Evolutionary conservation across 106 monocot genomes (phyloP).

Genomic region (Xerophyta viscosa): DNA sequence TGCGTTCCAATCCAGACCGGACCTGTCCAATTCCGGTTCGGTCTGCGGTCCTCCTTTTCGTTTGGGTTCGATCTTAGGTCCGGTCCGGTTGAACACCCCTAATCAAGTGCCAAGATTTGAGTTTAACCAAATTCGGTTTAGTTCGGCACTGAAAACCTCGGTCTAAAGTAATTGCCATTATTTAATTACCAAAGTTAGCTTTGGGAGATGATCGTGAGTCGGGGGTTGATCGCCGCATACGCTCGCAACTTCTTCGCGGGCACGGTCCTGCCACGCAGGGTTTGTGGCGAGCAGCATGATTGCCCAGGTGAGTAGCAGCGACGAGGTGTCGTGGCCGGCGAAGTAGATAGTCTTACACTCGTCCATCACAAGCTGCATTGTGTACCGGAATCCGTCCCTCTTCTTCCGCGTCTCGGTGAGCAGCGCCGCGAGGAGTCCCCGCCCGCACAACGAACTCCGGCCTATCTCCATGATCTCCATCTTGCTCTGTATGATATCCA

Average conservation of each 20-base stretch:
- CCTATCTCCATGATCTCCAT: constrained; percentile 56
- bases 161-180: too few relatives aligned
- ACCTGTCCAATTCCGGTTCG: too few relatives aligned
- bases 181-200: constrained; percentile 58
- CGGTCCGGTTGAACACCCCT: too few relatives aligned
- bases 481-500: constrained; percentile 64
- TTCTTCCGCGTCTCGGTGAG: constrained; percentile 50
- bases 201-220: constrained; percentile 54
- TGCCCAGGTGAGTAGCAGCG: constrained; percentile 84
- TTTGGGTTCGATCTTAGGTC: too few relatives aligned
- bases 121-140: too few relatives aligned
- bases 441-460: constrained; percentile 51
- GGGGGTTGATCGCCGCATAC: constrained; percentile 35
- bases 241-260: constrained; percentile 49
- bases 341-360: constrained; percentile 98
- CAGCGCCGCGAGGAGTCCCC: constrained; percentile 63
- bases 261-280: constrained; percentile 76
- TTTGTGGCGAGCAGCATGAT: constrained; percentile 93
- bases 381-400: constrained; percentile 31
- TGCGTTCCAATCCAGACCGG: too few relatives aligned
- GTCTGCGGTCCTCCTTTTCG: too few relatives aligned
- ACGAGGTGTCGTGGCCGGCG: constrained; percentile 87
- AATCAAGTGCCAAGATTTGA: too few relatives aligned
- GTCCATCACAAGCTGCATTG: constrained; percentile 62
- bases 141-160: too few relatives aligned